Evolutionary conservation across 768 basidiomycete species (phyloP), one percentile per base, ranked within the genome.

Genomic region (Hirschioporus abietinus): DNA sequence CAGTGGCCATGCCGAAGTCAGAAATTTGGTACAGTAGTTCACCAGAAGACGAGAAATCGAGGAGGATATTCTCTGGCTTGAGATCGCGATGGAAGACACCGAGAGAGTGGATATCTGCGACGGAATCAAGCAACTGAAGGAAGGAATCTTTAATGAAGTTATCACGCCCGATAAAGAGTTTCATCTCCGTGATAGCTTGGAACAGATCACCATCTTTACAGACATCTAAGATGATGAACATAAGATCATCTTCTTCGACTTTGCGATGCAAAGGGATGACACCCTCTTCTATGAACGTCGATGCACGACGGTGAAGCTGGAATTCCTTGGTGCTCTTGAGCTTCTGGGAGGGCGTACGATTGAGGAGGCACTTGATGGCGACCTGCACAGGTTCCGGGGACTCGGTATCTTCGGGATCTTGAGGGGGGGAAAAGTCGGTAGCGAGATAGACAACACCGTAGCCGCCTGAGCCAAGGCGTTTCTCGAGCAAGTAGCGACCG

Each of bases 61-160:
- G 42, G 42, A 95, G 77, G 27, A 93, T 81, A 74, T 89, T 93
- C 74, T 94, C 93, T 0, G 93, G 93, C 76, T 95, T 95, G 72
- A 96, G 83, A 72, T 95, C 92, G 26, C 93, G 89, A 76, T 95
- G 94, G 73, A 84, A 93, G 68, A 95, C 86, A 10, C 87, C 85
- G 58, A 81, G 79, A 58, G 78, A 74, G 71, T 95, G 92, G 72
- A 90, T 92, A 73, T 89, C 82, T 63, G 88, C 82, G 58, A 95
- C 85, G 0, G 90, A 90, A 69, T 93, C 90, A 64, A 95, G 77
- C 63, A 96, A 84, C 72, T 94, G 88, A n/a, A 91, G 69, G 76
- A 92, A 94, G 42, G 87, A 83, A 34, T 76, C 74, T 73, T 84
- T 88, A 79, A 93, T 85, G 68, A 89, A 82, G 5, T 75, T 74